Conservation (phyloP, 768 basidiomycete species). For the Porpolomopsis calyptriformis region DNA sequence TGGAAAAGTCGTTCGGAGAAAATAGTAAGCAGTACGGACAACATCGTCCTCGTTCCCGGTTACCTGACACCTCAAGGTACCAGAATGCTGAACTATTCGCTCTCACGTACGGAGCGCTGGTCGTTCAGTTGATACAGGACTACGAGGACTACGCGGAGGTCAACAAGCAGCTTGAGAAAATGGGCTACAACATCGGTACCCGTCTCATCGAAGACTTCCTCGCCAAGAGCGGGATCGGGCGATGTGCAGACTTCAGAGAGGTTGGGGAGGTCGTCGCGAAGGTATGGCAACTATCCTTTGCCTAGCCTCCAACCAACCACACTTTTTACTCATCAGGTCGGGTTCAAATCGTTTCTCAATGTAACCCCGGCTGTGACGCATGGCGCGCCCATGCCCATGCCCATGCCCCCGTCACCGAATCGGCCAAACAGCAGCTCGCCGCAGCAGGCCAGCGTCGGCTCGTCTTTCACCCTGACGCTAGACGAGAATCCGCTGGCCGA, state of each 20-base stretch:
- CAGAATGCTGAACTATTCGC: conserved; percentile 98
- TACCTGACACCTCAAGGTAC: conserved; percentile 10
- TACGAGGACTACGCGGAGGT: conserved; percentile 96
- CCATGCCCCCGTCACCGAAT: conserved; percentile 38
- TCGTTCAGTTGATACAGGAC: conserved; percentile 97
- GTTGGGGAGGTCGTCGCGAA: conserved; percentile 94
- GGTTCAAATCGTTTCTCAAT: conserved; percentile 96
- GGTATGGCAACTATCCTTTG: no score
- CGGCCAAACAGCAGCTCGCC: conserved; percentile 18
- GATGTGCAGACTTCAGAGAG: conserved; percentile 88
- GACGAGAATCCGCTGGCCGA: conserved; percentile 97
- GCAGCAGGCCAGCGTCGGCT: conserved; percentile 32
- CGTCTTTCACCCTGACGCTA: conserved; percentile 72
- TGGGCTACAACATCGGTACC: conserved; percentile 98
- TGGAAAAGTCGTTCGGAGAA: conserved; percentile 95
- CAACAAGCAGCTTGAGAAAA: conserved; percentile 95
- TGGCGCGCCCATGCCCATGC: conserved; percentile 37
- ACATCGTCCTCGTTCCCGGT: not conserved
- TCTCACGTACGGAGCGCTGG: conserved; percentile 92
- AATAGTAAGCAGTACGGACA: conserved; percentile 48
- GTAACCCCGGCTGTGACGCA: conserved; percentile 79
- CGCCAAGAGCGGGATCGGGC: conserved; percentile 82
- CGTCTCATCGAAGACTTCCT: conserved; percentile 95
- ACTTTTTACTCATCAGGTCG: no score
- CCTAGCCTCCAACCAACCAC: no score